Base-by-base conservation (phyloP, 306 rosid species). In the Vachellia pachyceras region DNA sequence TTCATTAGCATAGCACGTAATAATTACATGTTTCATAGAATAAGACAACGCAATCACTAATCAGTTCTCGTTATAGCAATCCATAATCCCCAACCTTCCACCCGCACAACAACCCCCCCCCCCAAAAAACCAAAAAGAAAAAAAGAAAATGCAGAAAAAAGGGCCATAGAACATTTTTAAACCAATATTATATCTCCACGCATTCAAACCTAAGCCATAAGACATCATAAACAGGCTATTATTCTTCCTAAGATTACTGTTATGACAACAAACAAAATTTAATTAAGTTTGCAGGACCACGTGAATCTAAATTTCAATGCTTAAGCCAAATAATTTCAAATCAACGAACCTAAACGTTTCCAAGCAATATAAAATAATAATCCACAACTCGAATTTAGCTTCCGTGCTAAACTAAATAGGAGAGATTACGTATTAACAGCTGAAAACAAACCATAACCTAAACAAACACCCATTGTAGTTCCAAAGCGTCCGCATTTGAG, bases 271-370 rank as follows among this genome's bases (percentile, higher is more conserved):
- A 18, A 54, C 25, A 54, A n/a, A 54, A 18, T 15, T 15, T 15
- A 49, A 49, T 49, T 49, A 5, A 15, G n/a, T 14, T 14, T 14
- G 54, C 54, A 14, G 14, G n/a, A 5, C 54, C 54, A 49, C 54
- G 14, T 49, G n/a, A 52, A 18, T 52, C 23, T 2, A 52, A 15
- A 52, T 52, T 52, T 6, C 58, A 17, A 52, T 18, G 6, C 58
- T 52, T 52, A 52, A 52, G 17, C 58, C 23, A 18, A 17, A 52
- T 14, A 50, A 52, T 23, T 52, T 52, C 9, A 52, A 52, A 52
- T 52, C 8, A 52, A 52, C 23, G 10, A 52, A 52, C 58, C 58
- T 18, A 52, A 52, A 18, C 58, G 94, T 75, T 78, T 47, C 46
- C 65, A 5, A 0, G 33, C 57, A 73, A 10, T 18, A 20, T 22